A percentile compares a stretch with the other conserved stretches of the same genome.
phyloP scores from a whole-genome alignment of 1,139 yeast genomes.

The Entelexis sorbosivorans region DNA sequence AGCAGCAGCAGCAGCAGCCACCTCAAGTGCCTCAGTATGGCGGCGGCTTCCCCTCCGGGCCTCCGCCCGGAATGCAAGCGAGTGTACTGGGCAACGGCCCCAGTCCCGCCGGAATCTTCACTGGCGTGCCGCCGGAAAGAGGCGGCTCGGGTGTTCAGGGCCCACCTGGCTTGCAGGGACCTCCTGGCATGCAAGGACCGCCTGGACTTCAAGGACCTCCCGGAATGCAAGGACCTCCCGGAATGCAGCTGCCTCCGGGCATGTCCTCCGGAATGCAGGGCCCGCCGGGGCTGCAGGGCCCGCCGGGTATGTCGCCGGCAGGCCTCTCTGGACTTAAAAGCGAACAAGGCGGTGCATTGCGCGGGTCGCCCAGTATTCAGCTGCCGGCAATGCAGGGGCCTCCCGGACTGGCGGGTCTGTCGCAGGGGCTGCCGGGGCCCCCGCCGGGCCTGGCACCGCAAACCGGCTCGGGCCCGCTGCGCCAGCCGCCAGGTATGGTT shows the following conservation, averaged over 20 bases:
- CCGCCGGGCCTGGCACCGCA: background rate
- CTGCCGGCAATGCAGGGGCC: background rate
- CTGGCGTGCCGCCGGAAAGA: background rate
- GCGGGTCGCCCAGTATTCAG: background rate
- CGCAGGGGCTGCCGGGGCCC: too few species aligned
- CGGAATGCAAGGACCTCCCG: slow-evolving; percentile 25
- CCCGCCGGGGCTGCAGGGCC: background rate
- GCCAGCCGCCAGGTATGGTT: slow-evolving; percentile 10
- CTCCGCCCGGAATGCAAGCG: background rate
- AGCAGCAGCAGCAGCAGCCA: background rate
- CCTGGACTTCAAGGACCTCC: slow-evolving; percentile 24
- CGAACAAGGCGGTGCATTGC: background rate
- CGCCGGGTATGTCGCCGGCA: background rate
- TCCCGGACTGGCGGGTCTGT: background rate
- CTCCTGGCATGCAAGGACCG: slow-evolving; percentile 29
- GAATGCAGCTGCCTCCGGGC: too few species aligned
- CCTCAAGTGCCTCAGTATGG: background rate
- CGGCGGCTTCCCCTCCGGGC: background rate
- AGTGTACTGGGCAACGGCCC: background rate
- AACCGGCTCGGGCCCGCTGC: background rate
- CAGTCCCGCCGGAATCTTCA: background rate
- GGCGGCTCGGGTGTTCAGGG: background rate
- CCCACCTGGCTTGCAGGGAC: background rate
- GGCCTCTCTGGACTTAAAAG: background rate
- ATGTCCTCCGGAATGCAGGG: slow-evolving; percentile 23